Conservation (phyloP, 352 stramenopile genomes). For the Globisporangium camurandrum region DNA sequence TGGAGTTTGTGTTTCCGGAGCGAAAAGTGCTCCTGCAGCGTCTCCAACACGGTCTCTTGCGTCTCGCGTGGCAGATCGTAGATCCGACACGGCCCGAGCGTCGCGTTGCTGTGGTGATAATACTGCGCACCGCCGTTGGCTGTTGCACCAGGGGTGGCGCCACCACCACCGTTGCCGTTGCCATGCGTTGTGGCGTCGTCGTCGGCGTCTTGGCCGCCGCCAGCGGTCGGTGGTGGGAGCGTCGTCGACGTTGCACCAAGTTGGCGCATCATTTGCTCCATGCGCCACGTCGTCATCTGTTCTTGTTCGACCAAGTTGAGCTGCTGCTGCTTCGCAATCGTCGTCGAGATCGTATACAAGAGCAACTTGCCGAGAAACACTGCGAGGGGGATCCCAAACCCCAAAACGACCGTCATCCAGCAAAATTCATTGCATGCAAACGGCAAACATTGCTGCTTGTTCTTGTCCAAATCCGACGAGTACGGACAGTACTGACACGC, state of each 20-base stretch:
- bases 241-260: slow-evolving; percentile 15
- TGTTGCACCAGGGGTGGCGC: neutral
- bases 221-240: neutral
- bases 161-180: neutral
- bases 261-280: slow-evolving; percentile 56
- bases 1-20: slow-evolving; percentile 35
- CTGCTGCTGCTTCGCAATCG: slow-evolving; percentile 25
- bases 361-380: slow-evolving; percentile 52
- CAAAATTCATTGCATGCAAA: slow-evolving; percentile 53
- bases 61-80: slow-evolving; percentile 53
- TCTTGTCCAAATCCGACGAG: slow-evolving; percentile 37
- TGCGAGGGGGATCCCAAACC: slow-evolving; percentile 32
- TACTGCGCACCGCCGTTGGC: neutral
- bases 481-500: slow-evolving; percentile 54
- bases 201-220: slow-evolving; percentile 2
- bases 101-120: slow-evolving; percentile 9
- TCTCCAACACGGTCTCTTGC: slow-evolving; percentile 46
- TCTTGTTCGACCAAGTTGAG: slow-evolving; percentile 53
- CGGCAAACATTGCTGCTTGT: slow-evolving; percentile 26
- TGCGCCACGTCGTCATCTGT: slow-evolving; percentile 58
- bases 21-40: slow-evolving; percentile 54
- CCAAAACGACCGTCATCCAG: slow-evolving; percentile 56
- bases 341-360: slow-evolving; percentile 32
- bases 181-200: slow-evolving; percentile 6
- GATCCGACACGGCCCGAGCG: slow-evolving; percentile 26